Conservation (phyloP, 2,329 filamentous ascomycete genomes). For the Aphanoascus verrucosus region DNA sequence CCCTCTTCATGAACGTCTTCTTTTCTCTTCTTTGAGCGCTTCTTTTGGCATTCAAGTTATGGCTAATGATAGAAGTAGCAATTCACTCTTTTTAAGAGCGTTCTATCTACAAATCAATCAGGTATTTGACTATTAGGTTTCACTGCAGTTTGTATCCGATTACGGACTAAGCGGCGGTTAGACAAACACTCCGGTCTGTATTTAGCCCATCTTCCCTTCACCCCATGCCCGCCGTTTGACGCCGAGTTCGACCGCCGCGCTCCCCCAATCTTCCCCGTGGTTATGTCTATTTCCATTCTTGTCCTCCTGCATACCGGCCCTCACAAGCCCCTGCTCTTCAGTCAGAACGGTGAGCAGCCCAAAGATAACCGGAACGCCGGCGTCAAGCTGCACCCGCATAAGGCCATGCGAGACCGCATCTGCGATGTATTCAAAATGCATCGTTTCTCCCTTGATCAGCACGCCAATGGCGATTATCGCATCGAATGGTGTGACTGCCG, state of each 20-base stretch:
- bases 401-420: slow-evolving; percentile 83
- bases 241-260: slow-evolving; percentile 86
- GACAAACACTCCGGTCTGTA: not conserved
- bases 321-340: slow-evolving; percentile 75
- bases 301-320: slow-evolving; percentile 59
- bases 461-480: slow-evolving; percentile 92
- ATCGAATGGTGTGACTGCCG: slow-evolving; percentile 56
- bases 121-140: not conserved
- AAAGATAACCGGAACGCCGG: slow-evolving; percentile 80
- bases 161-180: not conserved
- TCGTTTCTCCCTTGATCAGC: slow-evolving; percentile 95
- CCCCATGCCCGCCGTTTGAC: slow-evolving; percentile 78
- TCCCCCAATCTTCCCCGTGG: slow-evolving; percentile 93
- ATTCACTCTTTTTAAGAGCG: too few relatives aligned
- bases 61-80: not conserved
- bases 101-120: too few relatives aligned
- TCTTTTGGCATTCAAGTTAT: not conserved
- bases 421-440: slow-evolving; percentile 98
- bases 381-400: slow-evolving; percentile 89
- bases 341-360: slow-evolving; percentile 79
- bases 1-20: not conserved
- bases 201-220: slow-evolving; percentile 49
- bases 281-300: slow-evolving; percentile 53
- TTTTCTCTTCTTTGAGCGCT: not conserved
- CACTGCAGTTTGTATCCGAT: not conserved